These are phyloP conservation scores for Holtermanniella nyarrowii DNA, from an alignment of 768 basidiomycete genomes.

Conservation along the genomic window DNA sequence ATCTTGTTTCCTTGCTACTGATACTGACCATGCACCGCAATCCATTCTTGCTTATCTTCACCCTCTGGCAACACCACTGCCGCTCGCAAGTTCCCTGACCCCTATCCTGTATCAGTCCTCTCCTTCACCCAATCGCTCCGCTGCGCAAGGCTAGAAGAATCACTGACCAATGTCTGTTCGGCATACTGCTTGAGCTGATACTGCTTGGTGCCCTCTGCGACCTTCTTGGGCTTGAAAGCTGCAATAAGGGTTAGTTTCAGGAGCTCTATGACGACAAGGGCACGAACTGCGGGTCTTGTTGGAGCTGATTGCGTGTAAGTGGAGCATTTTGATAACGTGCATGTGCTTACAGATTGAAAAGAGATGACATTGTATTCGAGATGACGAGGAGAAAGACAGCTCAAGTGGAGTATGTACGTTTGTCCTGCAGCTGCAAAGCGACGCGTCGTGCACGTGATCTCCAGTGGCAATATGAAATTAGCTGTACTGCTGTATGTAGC, in stretches of 20 bases:
- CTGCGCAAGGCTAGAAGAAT: background rate
- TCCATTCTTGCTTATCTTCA: constrained; percentile 95
- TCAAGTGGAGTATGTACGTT: no score
- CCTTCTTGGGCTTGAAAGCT: constrained; percentile 88
- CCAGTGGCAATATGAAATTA: no score
- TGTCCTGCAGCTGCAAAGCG: no score
- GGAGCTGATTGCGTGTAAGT: background rate
- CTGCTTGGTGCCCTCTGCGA: constrained; percentile 92
- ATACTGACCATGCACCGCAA: constrained; percentile 91
- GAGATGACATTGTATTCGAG: constrained; percentile 34
- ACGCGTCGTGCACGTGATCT: background rate
- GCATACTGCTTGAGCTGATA: constrained; percentile 87
- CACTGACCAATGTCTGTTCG: constrained; percentile 41
- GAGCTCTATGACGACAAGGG: background rate
- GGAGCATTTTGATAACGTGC: background rate
- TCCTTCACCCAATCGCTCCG: no score
- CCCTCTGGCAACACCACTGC: constrained; percentile 93
- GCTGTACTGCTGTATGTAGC: no score
- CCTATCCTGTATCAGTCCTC: constrained; percentile 83
- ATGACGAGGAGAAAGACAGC: no score
- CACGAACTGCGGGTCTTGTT: background rate
- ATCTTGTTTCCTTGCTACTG: no score
- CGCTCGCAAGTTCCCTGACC: constrained; percentile 84
- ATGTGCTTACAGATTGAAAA: constrained; percentile 37
- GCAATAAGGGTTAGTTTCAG: constrained; percentile 1